Evolutionary conservation across 1,139 yeast species (phyloP), one percentile per base, ranked within the genome.

Genomic region (Geotrichum histeridarum): DNA sequence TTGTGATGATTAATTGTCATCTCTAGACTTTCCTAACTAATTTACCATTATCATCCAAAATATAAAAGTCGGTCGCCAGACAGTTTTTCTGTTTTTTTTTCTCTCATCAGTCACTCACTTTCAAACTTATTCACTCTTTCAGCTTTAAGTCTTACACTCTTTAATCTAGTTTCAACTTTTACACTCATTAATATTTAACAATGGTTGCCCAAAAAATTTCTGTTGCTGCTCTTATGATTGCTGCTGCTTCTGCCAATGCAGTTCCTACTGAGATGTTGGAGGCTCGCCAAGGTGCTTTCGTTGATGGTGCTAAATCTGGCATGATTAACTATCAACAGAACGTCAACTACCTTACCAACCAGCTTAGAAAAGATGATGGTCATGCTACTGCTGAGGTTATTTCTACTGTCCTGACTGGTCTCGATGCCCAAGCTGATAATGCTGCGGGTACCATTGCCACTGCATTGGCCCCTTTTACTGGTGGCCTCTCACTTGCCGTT

Each of bases 381-480:
- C 60, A 63, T 17, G 66, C 57, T 17, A 35, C 51, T 30, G 41
- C 57, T 31, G 54, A 51, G 32, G 36, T 51, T 31, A 22, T 51
- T 14, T 18, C 37, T 14, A 42, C 50, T 11, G 51, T 42, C 32
- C 17, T 51, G 14, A 51, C 56, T n/a, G 56, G 56, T 27, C 42
- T 54, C 32, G 54, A 54, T 37, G 22, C 56, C 27, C 56, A 65
- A 59, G 58, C 63, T 48, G 68, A 64, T 53, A 64, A 63, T 48
- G 54, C 50, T 32, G 50, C 49, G 39, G 56, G 53, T 37, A 53
- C 56, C 32, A 55, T 63, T 18, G 50, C 62, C 22, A 54, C 59
- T 30, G 65, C 63, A 18, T 56, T 64, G 31, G 59, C 64, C 22
- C 67, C 68, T 15, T 31, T 63, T 14, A 60, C 64, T 17, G 60